Evolutionary conservation across 805 yeast genomes (phyloP).

Genomic region (Nakazawaea pomicola): DNA sequence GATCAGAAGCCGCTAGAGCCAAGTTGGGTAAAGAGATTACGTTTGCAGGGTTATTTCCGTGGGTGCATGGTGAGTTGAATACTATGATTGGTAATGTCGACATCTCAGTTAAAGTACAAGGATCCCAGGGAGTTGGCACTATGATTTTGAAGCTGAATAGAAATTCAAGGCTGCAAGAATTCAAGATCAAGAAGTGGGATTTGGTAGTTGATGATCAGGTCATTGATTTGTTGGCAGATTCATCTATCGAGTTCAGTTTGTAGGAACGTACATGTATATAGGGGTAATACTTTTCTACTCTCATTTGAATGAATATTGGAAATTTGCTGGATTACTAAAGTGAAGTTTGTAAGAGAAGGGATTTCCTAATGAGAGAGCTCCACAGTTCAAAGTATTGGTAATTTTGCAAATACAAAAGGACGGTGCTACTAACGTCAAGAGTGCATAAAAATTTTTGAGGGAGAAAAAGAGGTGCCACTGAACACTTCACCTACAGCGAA

Average conservation of each 20-base stretch:
- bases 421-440: too few relatives aligned
- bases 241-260: slow-evolving; percentile 24
- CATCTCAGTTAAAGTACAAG: slow-evolving; percentile 64
- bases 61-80: slow-evolving; percentile 83
- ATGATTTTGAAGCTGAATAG: slow-evolving; percentile 69
- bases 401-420: too few relatives aligned
- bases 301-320: too few relatives aligned
- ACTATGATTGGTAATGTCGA: slow-evolving; percentile 80
- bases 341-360: too few relatives aligned
- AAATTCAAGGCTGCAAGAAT: slow-evolving; percentile 51
- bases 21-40: slow-evolving; percentile 71
- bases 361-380: too few relatives aligned
- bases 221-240: slow-evolving; percentile 47
- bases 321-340: too few relatives aligned
- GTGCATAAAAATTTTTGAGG: too few relatives aligned
- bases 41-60: slow-evolving; percentile 73
- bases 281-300: too few relatives aligned
- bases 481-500: too few relatives aligned
- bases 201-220: slow-evolving; percentile 35
- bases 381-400: too few relatives aligned
- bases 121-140: slow-evolving; percentile 51
- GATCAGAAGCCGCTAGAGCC: slow-evolving; percentile 61
- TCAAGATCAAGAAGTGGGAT: slow-evolving; percentile 60
- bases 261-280: too few relatives aligned
- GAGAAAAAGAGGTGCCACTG: too few relatives aligned